phyloP scores from a whole-genome alignment of 139 green algal species.

The Asterochloris erici region DNA sequence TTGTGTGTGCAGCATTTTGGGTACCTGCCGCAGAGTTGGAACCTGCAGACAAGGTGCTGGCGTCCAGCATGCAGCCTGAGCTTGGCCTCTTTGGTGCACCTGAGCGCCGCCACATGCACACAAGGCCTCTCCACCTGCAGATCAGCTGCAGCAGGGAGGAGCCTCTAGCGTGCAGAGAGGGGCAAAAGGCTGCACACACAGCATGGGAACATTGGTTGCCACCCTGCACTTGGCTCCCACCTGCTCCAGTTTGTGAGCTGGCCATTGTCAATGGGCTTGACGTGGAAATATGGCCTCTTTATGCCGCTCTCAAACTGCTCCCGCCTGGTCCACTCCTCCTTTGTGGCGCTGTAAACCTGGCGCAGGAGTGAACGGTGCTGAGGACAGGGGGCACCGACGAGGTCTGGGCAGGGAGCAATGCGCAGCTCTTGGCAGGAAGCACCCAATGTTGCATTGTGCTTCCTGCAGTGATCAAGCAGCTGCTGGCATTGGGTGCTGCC shows the following conservation, averaged over 20 bases:
- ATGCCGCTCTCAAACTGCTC: conserved; percentile 65
- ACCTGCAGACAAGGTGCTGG: neutral
- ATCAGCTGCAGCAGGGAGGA: too few relatives aligned
- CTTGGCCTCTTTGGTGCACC: neutral
- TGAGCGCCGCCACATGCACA: neutral
- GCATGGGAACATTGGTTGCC: too few relatives aligned
- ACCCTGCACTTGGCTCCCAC: neutral
- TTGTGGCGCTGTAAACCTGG: conserved; percentile 34
- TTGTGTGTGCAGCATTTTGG: neutral
- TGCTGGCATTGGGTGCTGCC: too few relatives aligned
- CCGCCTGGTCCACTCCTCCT: conserved; percentile 42
- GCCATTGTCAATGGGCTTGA: conserved; percentile 71
- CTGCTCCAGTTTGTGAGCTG: conserved; percentile 75
- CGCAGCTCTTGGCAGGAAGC: too few relatives aligned
- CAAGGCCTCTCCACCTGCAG: neutral
- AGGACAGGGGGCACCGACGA: too few relatives aligned
- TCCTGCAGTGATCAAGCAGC: too few relatives aligned
- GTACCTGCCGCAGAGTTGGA: neutral
- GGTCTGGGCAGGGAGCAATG: too few relatives aligned
- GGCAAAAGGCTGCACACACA: too few relatives aligned
- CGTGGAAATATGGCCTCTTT: conserved; percentile 80
- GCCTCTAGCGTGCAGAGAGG: too few relatives aligned
- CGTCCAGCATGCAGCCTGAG: neutral
- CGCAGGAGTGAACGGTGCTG: conserved; percentile 11
- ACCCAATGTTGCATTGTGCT: too few relatives aligned